Evolutionary conservation across 331 rosid species (phyloP).

Genomic region (Acacia concinna): DNA sequence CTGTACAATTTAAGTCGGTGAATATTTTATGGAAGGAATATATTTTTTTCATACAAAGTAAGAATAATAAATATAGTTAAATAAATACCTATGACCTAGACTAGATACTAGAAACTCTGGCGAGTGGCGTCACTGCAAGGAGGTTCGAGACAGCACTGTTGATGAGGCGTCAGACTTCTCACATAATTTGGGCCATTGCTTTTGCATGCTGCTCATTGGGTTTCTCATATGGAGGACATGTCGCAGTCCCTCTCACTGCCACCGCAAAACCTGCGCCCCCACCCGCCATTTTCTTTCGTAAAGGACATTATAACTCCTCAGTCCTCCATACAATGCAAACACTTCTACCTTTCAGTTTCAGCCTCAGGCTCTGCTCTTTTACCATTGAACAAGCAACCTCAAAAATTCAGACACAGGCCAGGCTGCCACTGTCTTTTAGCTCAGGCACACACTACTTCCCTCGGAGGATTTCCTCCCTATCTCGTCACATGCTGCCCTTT

Average conservation of each 20-base stretch:
- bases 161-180: background rate
- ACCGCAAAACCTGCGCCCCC: background rate
- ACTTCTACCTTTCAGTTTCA: background rate
- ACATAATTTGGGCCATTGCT: background rate
- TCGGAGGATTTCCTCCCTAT: background rate
- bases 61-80: background rate
- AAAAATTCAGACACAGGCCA: background rate
- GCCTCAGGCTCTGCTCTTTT: no score
- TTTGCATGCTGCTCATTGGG: background rate
- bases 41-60: background rate
- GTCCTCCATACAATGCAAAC: background rate
- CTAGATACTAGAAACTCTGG: background rate
- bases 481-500: background rate
- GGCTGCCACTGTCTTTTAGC: background rate
- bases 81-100: background rate
- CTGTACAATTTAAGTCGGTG: conserved; percentile 13
- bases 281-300: conserved; percentile 3
- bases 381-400: background rate
- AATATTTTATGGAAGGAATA: background rate
- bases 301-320: conserved; percentile 1
- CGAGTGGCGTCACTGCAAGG: conserved; percentile 23
- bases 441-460: background rate
- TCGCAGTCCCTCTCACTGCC: background rate
- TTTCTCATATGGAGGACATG: background rate
- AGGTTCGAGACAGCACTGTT: background rate